These are phyloP conservation scores for Claviceps maximensis DNA, from an alignment of 2,329 filamentous ascomycete genomes.

Conservation along the genomic window DNA sequence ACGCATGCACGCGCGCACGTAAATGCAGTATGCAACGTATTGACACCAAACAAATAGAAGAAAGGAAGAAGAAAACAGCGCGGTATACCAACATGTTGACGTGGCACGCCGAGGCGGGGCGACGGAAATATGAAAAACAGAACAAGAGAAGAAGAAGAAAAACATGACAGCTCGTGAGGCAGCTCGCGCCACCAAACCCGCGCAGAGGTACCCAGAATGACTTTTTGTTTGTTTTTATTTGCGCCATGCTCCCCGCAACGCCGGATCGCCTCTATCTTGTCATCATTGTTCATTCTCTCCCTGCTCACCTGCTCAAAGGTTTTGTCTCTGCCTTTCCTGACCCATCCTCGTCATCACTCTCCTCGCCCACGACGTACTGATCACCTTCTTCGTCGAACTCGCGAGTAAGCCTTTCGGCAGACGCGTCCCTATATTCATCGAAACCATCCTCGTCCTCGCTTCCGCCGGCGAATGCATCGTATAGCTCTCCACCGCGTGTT, in stretches of 20 bases:
- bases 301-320: slow-evolving; percentile 10
- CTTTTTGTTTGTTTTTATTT: too few relatives aligned
- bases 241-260: neutral
- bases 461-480: slow-evolving; percentile 93
- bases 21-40: neutral
- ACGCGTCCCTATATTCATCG: slow-evolving; percentile 28
- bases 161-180: too few relatives aligned
- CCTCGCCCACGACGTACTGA: slow-evolving; percentile 39
- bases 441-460: slow-evolving; percentile 47
- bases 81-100: too few relatives aligned
- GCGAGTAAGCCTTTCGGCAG: slow-evolving; percentile 16
- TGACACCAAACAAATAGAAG: too few relatives aligned
- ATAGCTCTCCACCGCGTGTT: slow-evolving; percentile 72
- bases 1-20: neutral
- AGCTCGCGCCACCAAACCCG: too few relatives aligned
- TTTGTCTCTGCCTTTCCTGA: slow-evolving; percentile 13
- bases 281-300: slow-evolving; percentile 2
- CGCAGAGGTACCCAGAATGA: too few relatives aligned
- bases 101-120: too few relatives aligned
- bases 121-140: too few relatives aligned
- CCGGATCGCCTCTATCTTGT: neutral
- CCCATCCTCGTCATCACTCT: slow-evolving; percentile 27
- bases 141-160: too few relatives aligned
- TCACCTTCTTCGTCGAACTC: slow-evolving; percentile 16
- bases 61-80: neutral